Evolutionary conservation across 2,329 filamentous ascomycete species (phyloP), one percentile per base, ranked within the genome.

Genomic region (Cadophora malorum): DNA sequence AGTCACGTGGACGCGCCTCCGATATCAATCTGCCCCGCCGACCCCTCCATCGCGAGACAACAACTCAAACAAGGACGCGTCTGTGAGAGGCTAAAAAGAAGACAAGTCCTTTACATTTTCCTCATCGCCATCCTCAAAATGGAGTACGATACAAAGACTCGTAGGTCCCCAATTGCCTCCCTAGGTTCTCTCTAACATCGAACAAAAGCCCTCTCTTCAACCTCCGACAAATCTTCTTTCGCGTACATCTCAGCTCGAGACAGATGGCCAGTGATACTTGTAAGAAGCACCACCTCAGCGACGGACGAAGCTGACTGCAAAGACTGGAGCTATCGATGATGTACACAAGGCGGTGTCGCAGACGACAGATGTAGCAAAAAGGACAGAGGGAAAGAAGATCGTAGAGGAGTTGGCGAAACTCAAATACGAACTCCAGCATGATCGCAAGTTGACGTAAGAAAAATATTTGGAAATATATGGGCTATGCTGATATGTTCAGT

Each of bases 371-470:
- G 80, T 88, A 10, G 85, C 88, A 68, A 91, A 91, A 77, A 80
- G 84, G 41, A 86, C 86, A 28, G 96, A 98, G 79, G 96, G 96
- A 75, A 97, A 97, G 83, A 84, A 83, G 74, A 94, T 99, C 69
- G 86, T 97, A 52, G 88, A 91, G 77, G 86, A 91, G 73, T 84
- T 99, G 14, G 91, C 90, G 5, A 87, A 85, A 72, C 85, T 99
- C 75, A 99, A 99, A 81, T 97, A 98, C 81, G 95, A 98, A 81
- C 82, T 98, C 55, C 92, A 97, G 78, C 96, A 99, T 78, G 90
- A 97, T 79, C 88, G 94, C 53, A 83, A 87, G 71, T 80, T 98
- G 74, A 90, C 86, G 92, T 95, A 84, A 71, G 86, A 76, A 67
- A 5, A n/a, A 0, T 21, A 16, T 10, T 10, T 23, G 9, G 4